Evolutionary conservation across 306 rosid species (phyloP), one percentile per base, ranked within the genome.

Genomic region (Carpinus viminea): DNA sequence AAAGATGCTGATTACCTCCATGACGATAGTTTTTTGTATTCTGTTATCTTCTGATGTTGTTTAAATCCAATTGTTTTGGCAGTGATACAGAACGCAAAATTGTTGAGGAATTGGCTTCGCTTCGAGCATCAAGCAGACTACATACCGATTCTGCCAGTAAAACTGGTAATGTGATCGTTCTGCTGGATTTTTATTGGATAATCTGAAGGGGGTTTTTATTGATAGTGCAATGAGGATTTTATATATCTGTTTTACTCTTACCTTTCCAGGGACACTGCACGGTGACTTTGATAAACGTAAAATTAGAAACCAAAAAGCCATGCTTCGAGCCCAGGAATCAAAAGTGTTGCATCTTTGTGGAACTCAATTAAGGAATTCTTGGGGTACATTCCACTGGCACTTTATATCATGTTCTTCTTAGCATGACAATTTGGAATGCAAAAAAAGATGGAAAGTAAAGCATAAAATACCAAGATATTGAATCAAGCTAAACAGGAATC

Each of bases 91-190:
- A 93, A 83, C 94, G 93, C 16, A 70, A 64, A 4, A 93, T 85
- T 72, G 80, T 95, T 70, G 82, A 93, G 80, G 88, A 88, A 82
- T 81, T 95, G 84, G 90, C 97, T 60, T 89, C 83, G 45, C 80
- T 86, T 28, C 88, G 84, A 85, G 82, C 89, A 60, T 80, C 91
- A 82, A 84, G 71, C 51, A 80, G 69, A 73, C 84, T 79, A 24
- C 77, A 64, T 72, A 74, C 86, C 15, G 52, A 55, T 47, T 80
- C 86, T 85, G 68, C 85, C 10, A 50, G 78, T 71, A 84, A 70
- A 74, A 34, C 47, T 5, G 91, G 91, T 91, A 84, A 31, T 72
- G 54, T 46, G 79, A 84, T n/a, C 10, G 12, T 59, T 80, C 21
- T 73, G 61, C 47, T 9, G 53, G 80, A 72, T 66, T 18, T 51